Percentiles rank a stretch among this genome's conserved stretches.
Conservation (phyloP, 2,329 filamentous ascomycete genomes). For the Colletotrichum horii region DNA sequence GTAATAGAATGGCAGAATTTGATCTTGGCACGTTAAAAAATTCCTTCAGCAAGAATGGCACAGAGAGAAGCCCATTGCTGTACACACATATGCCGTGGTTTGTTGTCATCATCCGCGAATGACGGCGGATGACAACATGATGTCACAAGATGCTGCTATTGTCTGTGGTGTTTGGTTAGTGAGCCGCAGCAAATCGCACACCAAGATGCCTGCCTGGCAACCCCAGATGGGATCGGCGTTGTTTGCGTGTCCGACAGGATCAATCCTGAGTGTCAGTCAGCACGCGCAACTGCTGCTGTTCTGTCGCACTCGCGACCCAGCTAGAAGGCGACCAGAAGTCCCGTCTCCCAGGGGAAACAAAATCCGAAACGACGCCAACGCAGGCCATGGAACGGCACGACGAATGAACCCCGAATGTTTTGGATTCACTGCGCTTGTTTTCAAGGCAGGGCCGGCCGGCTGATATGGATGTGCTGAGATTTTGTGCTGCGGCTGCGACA, state of each 20-base stretch:
- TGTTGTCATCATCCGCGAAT: neutral
- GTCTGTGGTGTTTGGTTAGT: neutral
- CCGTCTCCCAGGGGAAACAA: neutral
- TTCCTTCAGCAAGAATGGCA: slow-evolving; percentile 64
- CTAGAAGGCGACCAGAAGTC: neutral
- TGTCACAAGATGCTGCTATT: neutral
- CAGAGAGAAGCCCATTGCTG: slow-evolving; percentile 56
- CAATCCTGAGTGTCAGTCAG: neutral
- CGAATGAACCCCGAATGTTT: neutral
- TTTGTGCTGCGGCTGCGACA: neutral
- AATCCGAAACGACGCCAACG: slow-evolving; percentile 4
- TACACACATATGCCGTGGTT: slow-evolving; percentile 63
- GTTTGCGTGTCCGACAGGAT: neutral
- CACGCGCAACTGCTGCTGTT: neutral
- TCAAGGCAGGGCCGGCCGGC: neutral
- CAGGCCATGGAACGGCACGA: neutral
- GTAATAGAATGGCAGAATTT: slow-evolving; percentile 57
- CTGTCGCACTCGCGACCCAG: neutral
- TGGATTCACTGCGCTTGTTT: neutral
- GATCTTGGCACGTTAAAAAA: slow-evolving; percentile 60
- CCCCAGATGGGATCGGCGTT: neutral
- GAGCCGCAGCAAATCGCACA: neutral
- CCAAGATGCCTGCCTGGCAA: neutral
- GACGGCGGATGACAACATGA: neutral
- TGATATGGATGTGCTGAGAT: neutral